Conservation (phyloP, 208 protist genomes). For the Tritrichomonas foetus region DNA sequence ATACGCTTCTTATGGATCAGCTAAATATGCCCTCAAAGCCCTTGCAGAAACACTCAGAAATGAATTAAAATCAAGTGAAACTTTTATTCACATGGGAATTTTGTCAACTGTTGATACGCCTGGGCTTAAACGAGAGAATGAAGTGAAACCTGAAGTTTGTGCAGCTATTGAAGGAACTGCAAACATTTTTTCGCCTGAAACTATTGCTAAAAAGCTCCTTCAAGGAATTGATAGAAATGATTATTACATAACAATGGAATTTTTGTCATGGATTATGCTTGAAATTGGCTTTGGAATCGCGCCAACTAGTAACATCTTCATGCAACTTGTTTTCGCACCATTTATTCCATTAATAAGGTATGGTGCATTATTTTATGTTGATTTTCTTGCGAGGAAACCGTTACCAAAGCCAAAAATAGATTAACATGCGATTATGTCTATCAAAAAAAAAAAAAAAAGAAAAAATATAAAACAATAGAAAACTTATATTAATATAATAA, state of each 20-base stretch:
- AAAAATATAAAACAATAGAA: no score
- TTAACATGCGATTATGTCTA: no score
- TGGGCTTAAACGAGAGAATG: not conserved
- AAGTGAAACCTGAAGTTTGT: not conserved
- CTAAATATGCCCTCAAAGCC: not conserved
- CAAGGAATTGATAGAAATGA: not conserved
- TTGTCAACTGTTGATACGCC: conserved; percentile 9
- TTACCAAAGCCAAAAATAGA: no score
- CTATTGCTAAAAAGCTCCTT: not conserved
- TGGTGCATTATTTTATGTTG: not conserved
- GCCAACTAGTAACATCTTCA: not conserved
- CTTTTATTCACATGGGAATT: not conserved
- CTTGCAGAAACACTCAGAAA: conserved; percentile 31
- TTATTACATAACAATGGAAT: not conserved
- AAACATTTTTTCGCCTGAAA: not conserved
- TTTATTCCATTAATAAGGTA: not conserved
- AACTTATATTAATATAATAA: no score
- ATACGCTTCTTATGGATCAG: not conserved
- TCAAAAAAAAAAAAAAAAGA: no score
- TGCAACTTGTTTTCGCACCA: not conserved
- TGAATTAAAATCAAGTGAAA: not conserved
- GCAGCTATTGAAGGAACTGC: not conserved
- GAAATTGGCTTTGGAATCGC: not conserved
- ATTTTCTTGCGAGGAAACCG: not conserved
- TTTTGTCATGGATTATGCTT: not conserved